These are phyloP conservation scores for Epithemia pelagica DNA, from an alignment of 108 stramenopile genomes.

Conservation along the genomic window DNA sequence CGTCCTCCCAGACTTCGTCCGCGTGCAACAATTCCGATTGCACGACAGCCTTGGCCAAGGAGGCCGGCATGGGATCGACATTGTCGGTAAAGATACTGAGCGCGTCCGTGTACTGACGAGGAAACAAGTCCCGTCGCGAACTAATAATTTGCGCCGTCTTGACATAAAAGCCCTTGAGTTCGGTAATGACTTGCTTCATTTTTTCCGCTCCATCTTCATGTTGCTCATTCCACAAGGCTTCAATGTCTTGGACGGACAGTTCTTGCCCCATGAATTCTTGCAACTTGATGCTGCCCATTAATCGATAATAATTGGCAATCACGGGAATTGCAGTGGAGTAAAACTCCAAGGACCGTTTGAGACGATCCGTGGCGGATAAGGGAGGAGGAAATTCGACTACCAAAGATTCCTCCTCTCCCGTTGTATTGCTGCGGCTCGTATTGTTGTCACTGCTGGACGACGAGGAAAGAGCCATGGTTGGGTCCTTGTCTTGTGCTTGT, in stretches of 20 bases:
- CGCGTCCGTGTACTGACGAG: slow-evolving; percentile 82
- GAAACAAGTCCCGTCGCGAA: slow-evolving; percentile 72
- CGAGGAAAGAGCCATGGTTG: not conserved
- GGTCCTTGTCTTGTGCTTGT: not conserved
- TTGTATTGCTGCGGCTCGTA: slow-evolving; percentile 4
- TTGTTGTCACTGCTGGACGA: slow-evolving; percentile 2
- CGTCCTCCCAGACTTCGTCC: slow-evolving; percentile 67
- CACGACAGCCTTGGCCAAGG: slow-evolving; percentile 69
- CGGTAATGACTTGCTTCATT: slow-evolving; percentile 60
- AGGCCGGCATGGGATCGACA: slow-evolving; percentile 80
- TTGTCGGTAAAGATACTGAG: slow-evolving; percentile 77
- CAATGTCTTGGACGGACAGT: slow-evolving; percentile 49
- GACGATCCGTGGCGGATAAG: slow-evolving; percentile 45
- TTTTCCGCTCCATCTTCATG: slow-evolving; percentile 73
- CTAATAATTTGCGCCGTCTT: slow-evolving; percentile 86
- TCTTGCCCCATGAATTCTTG: slow-evolving; percentile 43
- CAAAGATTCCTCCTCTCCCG: slow-evolving; percentile 1
- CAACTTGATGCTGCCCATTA: slow-evolving; percentile 50
- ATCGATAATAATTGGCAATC: slow-evolving; percentile 65
- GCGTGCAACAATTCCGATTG: slow-evolving; percentile 47
- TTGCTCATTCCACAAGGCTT: slow-evolving; percentile 55
- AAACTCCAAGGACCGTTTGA: slow-evolving; percentile 70
- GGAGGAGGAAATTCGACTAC: slow-evolving; percentile 79
- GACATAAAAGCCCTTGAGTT: slow-evolving; percentile 93
- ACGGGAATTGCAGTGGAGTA: slow-evolving; percentile 76